Base-by-base conservation (phyloP, 306 rosid species). In the Albizia julibrissin region DNA sequence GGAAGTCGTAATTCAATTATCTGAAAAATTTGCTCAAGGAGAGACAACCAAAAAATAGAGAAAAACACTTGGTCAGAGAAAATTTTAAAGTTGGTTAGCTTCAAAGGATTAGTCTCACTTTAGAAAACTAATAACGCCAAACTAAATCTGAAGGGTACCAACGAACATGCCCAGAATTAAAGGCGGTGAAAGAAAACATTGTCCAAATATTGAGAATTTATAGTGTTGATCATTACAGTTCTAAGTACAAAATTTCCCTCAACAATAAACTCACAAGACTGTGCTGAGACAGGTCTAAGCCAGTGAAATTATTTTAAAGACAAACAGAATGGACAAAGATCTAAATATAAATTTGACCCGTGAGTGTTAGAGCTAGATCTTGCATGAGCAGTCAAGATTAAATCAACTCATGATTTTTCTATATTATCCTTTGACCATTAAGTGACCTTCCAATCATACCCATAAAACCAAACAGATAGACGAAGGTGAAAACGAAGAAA, bases 1-100 rank as follows among this genome's bases (percentile, higher is more conserved):
- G 99, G 98, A 26, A 95, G 94, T 33, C 22, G 94, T 69, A 95
- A 80, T 79, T 95, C 98, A 87, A 95, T 89, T 74, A 93, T 67
- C 99, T 93, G 93, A 77, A 89, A 77, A 81, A 84, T 16, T 42
- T 40, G 59, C 49, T 46, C 76, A 42, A 58, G 79, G 65, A 76
- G 66, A 83, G 79, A 31, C 31, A 79, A 42, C 18, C 37, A 61
- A 61, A 24, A 26, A 26, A 61, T 24, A 26, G 19, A 27, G 40
- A 7, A 29, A 15, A 64, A 27, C 37, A 62, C 12, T 13, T 62
- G 0, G 7, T 12, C 37, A 80, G 75, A 62, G 26, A 42, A 78
- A 37, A 11, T 1, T 58, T 61, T 67, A 56, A 66, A 27, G 39
- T 49, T 64, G 72, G 61, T 78, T 80, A 78, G 47, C 46, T 78